phyloP scores from a whole-genome alignment of 2,329 filamentous ascomycete genomes.

The Diaporthe velutina region DNA sequence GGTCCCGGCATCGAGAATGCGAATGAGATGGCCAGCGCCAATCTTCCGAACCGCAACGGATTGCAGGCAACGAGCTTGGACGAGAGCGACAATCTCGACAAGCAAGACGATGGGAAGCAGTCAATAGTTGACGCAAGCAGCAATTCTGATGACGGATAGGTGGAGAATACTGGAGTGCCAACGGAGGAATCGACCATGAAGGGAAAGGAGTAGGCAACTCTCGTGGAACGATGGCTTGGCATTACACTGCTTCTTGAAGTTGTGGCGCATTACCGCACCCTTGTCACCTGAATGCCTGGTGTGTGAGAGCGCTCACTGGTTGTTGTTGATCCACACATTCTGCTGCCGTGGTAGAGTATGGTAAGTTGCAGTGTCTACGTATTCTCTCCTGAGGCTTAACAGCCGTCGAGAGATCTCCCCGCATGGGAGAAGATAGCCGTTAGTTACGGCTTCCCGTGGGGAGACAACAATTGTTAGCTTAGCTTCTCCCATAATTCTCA shows the following conservation, averaged over 20 bases:
- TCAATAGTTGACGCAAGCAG: background rate
- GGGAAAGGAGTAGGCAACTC: background rate
- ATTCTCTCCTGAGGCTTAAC: background rate
- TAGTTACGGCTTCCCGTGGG: background rate
- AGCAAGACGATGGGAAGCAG: background rate
- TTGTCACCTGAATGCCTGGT: background rate
- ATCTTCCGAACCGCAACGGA: background rate
- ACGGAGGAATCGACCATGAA: no score
- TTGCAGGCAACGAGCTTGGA: background rate
- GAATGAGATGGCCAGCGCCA: background rate
- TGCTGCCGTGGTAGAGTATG: background rate
- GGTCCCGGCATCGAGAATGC: accelerated
- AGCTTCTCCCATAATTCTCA: background rate
- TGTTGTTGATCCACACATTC: background rate
- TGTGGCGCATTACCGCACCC: background rate
- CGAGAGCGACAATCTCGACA: no score
- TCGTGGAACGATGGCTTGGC: background rate
- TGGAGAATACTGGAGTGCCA: background rate
- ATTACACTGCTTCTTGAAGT: background rate
- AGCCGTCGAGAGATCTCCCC: background rate
- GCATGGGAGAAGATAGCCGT: background rate
- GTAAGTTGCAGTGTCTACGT: background rate
- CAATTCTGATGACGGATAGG: no score
- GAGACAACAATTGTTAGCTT: background rate
- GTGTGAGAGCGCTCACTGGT: no score